These are phyloP conservation scores for Volvox reticuliferus DNA, from an alignment of 139 green algal species.

Conservation along the genomic window DNA sequence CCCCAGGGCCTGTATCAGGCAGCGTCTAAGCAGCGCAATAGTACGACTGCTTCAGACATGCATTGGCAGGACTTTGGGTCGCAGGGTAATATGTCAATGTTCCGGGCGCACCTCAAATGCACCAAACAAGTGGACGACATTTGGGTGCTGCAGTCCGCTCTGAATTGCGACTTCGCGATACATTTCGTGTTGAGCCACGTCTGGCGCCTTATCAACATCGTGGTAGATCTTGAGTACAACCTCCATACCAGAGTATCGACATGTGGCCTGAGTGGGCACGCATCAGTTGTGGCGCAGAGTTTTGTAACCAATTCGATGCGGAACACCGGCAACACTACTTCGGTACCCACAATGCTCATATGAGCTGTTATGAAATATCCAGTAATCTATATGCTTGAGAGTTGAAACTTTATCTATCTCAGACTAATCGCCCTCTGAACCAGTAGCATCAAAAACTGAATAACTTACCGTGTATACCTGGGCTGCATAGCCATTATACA, in stretches of 20 bases:
- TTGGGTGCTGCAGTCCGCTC: conserved; percentile 51
- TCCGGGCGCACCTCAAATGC: conserved; percentile 50
- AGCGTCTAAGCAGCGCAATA: too few species aligned
- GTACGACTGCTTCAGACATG: too few species aligned
- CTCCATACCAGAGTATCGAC: conserved; percentile 12
- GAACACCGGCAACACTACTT: neutral
- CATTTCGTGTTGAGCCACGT: conserved; percentile 54
- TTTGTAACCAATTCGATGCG: neutral
- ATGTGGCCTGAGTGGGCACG: conserved; percentile 18
- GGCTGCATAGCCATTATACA: conserved; percentile 48
- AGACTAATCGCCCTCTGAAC: neutral
- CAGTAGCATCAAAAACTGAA: neutral
- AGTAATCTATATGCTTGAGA: neutral
- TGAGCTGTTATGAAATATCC: neutral
- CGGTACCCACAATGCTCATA: neutral
- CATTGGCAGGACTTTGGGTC: too few species aligned
- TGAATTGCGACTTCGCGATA: conserved; percentile 62
- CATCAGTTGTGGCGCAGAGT: neutral
- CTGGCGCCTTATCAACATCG: conserved; percentile 20
- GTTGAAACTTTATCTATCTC: neutral
- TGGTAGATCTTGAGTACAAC: conserved; percentile 56
- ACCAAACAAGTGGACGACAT: conserved; percentile 56
- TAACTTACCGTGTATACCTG: conserved; percentile 49
- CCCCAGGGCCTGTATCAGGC: too few species aligned
- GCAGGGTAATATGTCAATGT: too few species aligned